Conservation (phyloP, 352 stramenopile species). For the Phytophthora fragariaefolia region DNA sequence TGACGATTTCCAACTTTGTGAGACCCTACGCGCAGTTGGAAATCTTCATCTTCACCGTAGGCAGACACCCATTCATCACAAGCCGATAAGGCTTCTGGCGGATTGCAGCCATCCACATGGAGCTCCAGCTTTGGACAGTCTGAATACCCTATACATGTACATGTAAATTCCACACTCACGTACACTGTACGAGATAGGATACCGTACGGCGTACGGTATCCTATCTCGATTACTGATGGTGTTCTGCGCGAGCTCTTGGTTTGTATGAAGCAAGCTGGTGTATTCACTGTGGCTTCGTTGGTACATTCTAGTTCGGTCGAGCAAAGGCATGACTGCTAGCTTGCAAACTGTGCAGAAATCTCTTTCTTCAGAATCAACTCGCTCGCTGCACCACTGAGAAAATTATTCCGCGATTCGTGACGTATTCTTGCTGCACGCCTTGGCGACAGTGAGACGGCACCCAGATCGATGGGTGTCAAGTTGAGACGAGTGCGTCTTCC, state of each 20-base stretch:
- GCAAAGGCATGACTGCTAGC: not conserved
- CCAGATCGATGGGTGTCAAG: not conserved
- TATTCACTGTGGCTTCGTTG: too few species aligned
- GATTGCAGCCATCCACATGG: not conserved
- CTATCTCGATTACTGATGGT: not conserved
- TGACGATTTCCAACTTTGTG: too few species aligned
- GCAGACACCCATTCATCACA: not conserved
- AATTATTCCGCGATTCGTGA: not conserved
- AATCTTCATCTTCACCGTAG: too few species aligned
- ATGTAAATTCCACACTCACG: too few species aligned
- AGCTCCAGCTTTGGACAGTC: not conserved
- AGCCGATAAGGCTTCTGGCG: not conserved
- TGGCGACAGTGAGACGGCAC: not conserved
- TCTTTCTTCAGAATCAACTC: not conserved
- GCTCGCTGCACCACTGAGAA: not conserved
- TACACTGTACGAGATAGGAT: too few species aligned
- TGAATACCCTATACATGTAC: slow-evolving; percentile 1
- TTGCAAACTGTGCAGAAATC: too few species aligned
- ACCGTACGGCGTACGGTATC: too few species aligned
- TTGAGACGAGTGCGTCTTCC: slow-evolving; percentile 2
- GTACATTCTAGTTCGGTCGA: too few species aligned
- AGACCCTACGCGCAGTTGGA: too few species aligned
- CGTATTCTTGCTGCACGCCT: not conserved
- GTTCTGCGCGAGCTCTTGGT: not conserved
- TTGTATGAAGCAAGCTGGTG: not conserved